A percentile compares a stretch with the other conserved stretches of the same genome.
phyloP scores from a whole-genome alignment of 306 rosid species.

The Senna siamea region DNA sequence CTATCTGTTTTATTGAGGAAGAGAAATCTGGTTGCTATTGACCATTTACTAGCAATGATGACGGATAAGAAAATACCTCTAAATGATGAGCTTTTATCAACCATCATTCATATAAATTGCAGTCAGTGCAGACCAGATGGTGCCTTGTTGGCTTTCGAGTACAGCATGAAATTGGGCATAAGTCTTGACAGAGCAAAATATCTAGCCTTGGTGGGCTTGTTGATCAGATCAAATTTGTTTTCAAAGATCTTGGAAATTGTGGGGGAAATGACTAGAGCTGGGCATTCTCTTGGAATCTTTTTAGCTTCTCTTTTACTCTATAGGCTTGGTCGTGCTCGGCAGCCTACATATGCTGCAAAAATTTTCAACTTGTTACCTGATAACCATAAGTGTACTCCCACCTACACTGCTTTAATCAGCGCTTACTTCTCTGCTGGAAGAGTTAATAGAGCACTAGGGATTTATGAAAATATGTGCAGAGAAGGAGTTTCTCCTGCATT shows the following conservation, averaged over 20 bases:
- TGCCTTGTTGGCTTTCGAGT: conserved; percentile 69
- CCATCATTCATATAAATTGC: conserved; percentile 66
- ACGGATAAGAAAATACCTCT: conserved; percentile 52
- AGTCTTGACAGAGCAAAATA: conserved; percentile 57
- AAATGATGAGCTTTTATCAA: conserved; percentile 52
- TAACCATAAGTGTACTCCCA: conserved; percentile 66
- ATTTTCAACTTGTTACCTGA: conserved; percentile 65
- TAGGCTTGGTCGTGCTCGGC: conserved; percentile 67
- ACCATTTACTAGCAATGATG: conserved; percentile 55
- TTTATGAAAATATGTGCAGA: conserved; percentile 55
- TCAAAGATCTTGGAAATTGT: conserved; percentile 54
- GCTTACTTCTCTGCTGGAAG: conserved; percentile 66
- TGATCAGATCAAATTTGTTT: conserved; percentile 57
- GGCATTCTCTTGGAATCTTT: conserved; percentile 73
- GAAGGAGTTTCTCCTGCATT: conserved; percentile 56
- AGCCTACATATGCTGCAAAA: conserved; percentile 55
- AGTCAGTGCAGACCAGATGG: conserved; percentile 54
- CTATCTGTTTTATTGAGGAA: conserved; percentile 56
- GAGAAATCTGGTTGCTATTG: conserved; percentile 61
- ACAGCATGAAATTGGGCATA: conserved; percentile 52
- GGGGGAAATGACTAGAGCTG: conserved; percentile 61
- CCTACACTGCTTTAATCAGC: conserved; percentile 79
- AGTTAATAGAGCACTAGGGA: conserved; percentile 63
- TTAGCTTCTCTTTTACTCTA: conserved; percentile 58
- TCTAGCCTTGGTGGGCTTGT: conserved; percentile 65